Percentiles rank a stretch among this genome's conserved stretches.
These are phyloP conservation scores for Micractinium sp. DNA, from an alignment of 139 green algal genomes.

Conservation along the genomic window DNA sequence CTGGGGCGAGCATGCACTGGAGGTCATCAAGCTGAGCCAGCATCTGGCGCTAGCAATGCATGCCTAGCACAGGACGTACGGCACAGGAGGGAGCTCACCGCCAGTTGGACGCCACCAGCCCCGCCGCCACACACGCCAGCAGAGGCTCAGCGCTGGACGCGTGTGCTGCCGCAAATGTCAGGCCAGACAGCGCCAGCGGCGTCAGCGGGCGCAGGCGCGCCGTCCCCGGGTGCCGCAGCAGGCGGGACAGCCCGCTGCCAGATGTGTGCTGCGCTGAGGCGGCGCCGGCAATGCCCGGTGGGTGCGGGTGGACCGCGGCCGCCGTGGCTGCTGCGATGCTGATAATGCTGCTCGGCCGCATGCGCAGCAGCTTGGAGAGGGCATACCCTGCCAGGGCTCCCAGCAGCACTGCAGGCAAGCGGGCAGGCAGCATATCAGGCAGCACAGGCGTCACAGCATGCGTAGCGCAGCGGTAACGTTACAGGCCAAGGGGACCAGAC, in stretches of 20 bases:
- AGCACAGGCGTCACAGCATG: neutral
- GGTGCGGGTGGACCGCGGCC: neutral
- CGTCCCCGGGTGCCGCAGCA: slow-evolving; percentile 16
- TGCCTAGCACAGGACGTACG: too few relatives aligned
- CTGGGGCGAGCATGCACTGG: too few relatives aligned
- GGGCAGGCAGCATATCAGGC: neutral
- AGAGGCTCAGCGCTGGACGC: slow-evolving; percentile 79
- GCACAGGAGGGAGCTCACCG: slow-evolving; percentile 60
- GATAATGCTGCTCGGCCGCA: slow-evolving; percentile 25
- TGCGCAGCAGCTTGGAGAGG: slow-evolving; percentile 4
- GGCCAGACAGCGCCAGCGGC: slow-evolving; percentile 11
- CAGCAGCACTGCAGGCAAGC: neutral
- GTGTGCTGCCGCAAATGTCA: slow-evolving; percentile 58
- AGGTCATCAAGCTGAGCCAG: neutral
- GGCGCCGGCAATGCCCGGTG: neutral
- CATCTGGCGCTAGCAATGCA: neutral
- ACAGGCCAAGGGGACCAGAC: too few relatives aligned
- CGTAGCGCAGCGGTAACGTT: neutral
- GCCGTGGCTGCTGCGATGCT: slow-evolving; percentile 5
- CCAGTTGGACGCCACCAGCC: slow-evolving; percentile 73
- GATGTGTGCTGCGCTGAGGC: neutral
- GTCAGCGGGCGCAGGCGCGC: slow-evolving; percentile 16
- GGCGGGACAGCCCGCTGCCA: neutral
- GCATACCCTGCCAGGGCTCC: neutral
- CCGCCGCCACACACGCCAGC: slow-evolving; percentile 84